Base-by-base conservation (phyloP, 768 basidiomycete genomes). In the Coprinopsis cinerea region DNA sequence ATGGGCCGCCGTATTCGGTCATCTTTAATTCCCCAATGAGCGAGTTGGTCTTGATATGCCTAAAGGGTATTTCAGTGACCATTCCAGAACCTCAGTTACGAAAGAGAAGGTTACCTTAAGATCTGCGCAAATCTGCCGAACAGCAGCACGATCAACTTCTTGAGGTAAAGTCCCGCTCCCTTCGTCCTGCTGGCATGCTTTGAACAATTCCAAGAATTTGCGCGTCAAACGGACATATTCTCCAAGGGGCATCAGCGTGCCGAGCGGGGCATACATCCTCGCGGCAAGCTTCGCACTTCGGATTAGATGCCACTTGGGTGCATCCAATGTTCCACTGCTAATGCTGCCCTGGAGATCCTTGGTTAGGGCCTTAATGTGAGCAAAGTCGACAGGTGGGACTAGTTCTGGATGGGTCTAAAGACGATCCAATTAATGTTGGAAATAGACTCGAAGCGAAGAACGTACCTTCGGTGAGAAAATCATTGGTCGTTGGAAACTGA, bases 201-300 rank as follows among this genome's bases (percentile, higher is more conserved):
- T 87, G 64, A 94, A 88, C 1, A 74, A 80, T 55, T 91, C 88
- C 14, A 89, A 72, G 61, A 93, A 94, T 36, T 76, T 71, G 59
- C 83, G 75, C 34, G 78, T 82, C 6, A 90, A 74, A 18, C 90
- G 78, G 23, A 93, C 85, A 61, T 89, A 81, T 62, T 94, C 87
- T 10, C 92, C 91, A 14, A 94, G 72, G 48, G 75, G 79, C 86
- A 94, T 90, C 11, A 67, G 72, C 13, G 92, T 93, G 35, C 92
- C 92, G n/a, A 93, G 69, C 2, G 92, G 92, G 4, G 82, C 88
- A 57, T 94, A 94, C 40, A 94, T 82, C 23, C 87, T 69, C 15
- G 87, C 75, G 2, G 89, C 87, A 39, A 87, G 73, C 62, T 90
- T 89, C 20, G 85, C 83, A 18, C 76, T 78, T 39, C 89, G 79